Conservation (phyloP, 2,329 filamentous ascomycete genomes). For the Atkinsonella texensis region DNA sequence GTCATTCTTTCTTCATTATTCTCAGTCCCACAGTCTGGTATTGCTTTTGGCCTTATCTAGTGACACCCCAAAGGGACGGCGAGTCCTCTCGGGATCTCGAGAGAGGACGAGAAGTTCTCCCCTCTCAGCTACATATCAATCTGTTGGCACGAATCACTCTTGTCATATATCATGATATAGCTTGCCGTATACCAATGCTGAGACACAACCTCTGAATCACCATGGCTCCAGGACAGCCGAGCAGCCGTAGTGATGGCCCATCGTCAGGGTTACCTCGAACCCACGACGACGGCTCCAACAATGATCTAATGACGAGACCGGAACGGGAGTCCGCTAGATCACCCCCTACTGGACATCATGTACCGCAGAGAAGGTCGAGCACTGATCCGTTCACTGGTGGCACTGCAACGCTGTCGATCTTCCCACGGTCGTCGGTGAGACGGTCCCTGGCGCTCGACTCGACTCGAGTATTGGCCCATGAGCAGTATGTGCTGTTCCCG, state of each 20-base stretch:
- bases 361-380: constrained; percentile 5
- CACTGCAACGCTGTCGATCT: neutral
- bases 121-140: neutral
- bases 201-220: constrained; percentile 8
- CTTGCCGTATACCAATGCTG: constrained; percentile 14
- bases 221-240: constrained; percentile 14
- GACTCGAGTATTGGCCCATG: constrained; percentile 1
- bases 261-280: constrained; percentile 6
- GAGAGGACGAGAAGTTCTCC: no score
- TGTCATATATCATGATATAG: neutral
- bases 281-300: constrained; percentile 3
- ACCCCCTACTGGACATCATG: neutral
- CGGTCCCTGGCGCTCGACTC: constrained; percentile 6
- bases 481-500: constrained; percentile 13
- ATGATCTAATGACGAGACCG: neutral
- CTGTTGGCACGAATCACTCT: neutral
- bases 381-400: constrained; percentile 4
- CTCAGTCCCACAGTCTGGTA: no score
- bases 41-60: no score
- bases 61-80: no score
- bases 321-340: neutral
- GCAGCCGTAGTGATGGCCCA: constrained; percentile 9
- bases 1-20: no score
- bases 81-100: no score
- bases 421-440: constrained; percentile 4